Conservation (phyloP, 306 rosid species). For the Cucurbita moschata region DNA sequence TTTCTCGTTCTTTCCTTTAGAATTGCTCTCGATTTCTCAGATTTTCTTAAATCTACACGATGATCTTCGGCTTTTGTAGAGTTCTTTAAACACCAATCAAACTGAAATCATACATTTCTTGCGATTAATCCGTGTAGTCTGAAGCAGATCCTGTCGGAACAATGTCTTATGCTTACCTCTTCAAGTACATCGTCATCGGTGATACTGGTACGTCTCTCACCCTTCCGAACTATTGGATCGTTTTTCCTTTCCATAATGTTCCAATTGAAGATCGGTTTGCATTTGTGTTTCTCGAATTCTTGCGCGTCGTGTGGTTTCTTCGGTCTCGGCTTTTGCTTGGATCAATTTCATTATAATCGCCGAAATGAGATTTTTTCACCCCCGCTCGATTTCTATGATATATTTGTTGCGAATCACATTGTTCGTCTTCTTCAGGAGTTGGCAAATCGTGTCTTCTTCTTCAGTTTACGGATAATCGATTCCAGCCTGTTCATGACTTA, state of each 20-base stretch:
- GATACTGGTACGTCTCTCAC: conserved; percentile 58
- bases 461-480: conserved; percentile 93
- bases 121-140: neutral
- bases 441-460: conserved; percentile 97
- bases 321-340: neutral
- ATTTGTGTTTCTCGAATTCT: neutral
- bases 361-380: too few species aligned
- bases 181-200: conserved; percentile 97
- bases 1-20: neutral
- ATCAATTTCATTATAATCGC: neutral
- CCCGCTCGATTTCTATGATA: neutral
- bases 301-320: neutral
- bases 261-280: neutral
- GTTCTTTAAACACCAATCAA: neutral
- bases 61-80: neutral
- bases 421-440: conserved; percentile 36
- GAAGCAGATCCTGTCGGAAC: neutral
- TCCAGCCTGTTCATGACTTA: conserved; percentile 96
- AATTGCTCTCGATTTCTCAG: neutral
- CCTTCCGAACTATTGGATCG: neutral
- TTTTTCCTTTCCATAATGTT: neutral
- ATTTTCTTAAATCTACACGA: neutral
- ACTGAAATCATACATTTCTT: neutral
- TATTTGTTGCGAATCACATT: neutral
- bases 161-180: conserved; percentile 91